Evolutionary conservation across 2,329 filamentous ascomycete species (phyloP).

Genomic region (Cytospora chrysosperma): DNA sequence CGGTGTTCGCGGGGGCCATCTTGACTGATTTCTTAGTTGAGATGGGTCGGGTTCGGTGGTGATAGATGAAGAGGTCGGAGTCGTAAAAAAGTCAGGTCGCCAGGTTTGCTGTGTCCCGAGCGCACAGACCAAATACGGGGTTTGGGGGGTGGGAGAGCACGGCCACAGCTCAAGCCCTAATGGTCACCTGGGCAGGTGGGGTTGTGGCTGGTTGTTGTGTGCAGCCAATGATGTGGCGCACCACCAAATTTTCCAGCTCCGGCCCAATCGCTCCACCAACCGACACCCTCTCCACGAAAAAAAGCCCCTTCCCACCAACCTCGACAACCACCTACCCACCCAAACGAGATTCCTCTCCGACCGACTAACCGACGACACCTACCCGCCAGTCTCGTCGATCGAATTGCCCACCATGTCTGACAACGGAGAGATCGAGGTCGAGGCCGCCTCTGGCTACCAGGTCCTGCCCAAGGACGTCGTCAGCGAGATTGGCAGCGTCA

Average conservation of each 20-base stretch:
- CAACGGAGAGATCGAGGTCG: constrained; percentile 89
- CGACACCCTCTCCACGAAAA: constrained; percentile 19
- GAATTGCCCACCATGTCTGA: constrained; percentile 77
- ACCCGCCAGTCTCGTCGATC: constrained; percentile 18
- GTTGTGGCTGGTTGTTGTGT: background rate
- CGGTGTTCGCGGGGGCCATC: constrained; percentile 54
- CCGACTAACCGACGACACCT: constrained; percentile 19
- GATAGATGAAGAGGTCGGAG: constrained; percentile 23
- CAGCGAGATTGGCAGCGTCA: constrained; percentile 85
- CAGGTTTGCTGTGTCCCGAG: background rate
- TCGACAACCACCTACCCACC: constrained; percentile 20
- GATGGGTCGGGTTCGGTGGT: constrained; percentile 25
- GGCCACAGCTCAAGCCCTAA: background rate
- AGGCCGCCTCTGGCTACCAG: constrained; percentile 70
- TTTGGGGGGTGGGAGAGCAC: background rate
- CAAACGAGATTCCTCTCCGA: constrained; percentile 5
- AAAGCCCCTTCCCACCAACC: constrained; percentile 19
- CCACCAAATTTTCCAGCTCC: constrained; percentile 1
- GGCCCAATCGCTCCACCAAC: constrained; percentile 7
- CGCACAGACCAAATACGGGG: background rate
- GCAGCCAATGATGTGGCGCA: constrained; percentile 1
- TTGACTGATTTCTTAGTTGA: constrained; percentile 37
- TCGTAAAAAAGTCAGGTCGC: constrained; percentile 10
- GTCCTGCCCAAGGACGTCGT: constrained; percentile 92
- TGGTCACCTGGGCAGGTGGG: background rate